Percentiles rank a stretch among this genome's conserved stretches.
Conservation (phyloP, 768 basidiomycete species). For the Lentinula lateritia region DNA sequence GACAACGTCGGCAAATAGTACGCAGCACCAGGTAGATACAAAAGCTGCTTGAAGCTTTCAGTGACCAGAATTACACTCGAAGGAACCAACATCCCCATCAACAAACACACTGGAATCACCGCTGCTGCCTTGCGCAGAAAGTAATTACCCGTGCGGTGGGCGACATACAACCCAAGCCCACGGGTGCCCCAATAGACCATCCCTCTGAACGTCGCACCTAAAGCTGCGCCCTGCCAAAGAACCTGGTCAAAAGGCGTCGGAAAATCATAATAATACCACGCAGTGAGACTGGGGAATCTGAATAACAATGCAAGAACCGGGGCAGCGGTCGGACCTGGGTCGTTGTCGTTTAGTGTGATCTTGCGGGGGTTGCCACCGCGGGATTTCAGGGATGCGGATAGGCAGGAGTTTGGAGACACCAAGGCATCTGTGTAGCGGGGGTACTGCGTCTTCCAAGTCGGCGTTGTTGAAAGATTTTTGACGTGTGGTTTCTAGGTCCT, state of each 20-base stretch:
- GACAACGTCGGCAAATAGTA: not conserved
- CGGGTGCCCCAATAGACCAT: not conserved
- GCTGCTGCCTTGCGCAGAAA: not conserved
- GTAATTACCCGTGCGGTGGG: not conserved
- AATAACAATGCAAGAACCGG: not conserved
- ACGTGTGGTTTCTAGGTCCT: not conserved
- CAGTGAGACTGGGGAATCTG: not conserved
- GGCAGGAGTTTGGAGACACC: not conserved
- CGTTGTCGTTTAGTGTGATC: not conserved
- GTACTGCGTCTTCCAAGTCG: no score
- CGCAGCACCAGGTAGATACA: not conserved
- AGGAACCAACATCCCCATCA: not conserved
- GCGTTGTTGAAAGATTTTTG: not conserved
- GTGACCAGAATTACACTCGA: not conserved
- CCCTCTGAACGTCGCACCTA: not conserved
- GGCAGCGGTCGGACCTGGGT: not conserved
- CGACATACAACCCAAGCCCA: not conserved
- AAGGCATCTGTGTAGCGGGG: not conserved
- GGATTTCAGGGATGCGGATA: not conserved
- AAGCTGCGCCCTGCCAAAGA: not conserved
- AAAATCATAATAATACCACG: not conserved
- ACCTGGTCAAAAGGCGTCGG: not conserved
- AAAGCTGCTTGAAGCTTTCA: not conserved
- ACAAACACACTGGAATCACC: not conserved
- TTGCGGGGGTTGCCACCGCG: not conserved